Percentiles rank a stretch among this genome's conserved stretches.
These are phyloP conservation scores for Vitis vinifera DNA, from an alignment of 164 flowering plant species.

Conservation along the genomic window DNA sequence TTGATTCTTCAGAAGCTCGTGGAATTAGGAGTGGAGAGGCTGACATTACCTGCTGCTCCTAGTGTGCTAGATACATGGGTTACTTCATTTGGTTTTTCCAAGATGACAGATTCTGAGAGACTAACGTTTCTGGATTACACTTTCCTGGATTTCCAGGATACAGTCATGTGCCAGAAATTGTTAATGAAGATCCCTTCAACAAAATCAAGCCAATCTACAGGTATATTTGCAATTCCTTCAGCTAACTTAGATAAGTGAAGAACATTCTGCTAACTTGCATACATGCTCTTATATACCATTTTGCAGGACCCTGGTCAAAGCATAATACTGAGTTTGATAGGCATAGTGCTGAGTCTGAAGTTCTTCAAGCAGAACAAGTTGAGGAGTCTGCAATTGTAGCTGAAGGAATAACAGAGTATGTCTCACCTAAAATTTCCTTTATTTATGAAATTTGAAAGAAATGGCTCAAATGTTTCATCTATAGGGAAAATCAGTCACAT, in stretches of 20 bases:
- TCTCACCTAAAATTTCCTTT: too few relatives aligned
- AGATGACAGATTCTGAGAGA: constrained; percentile 21
- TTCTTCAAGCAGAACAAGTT: background rate
- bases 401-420: background rate
- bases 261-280: too few relatives aligned
- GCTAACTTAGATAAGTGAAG: too few relatives aligned
- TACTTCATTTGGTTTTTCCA: constrained; percentile 22
- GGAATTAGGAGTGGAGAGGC: constrained; percentile 24
- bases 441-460: too few relatives aligned
- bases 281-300: too few relatives aligned
- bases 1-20: background rate
- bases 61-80: constrained; percentile 22
- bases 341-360: background rate
- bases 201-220: background rate
- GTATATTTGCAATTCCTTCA: too few relatives aligned
- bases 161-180: constrained; percentile 28
- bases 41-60: constrained; percentile 26
- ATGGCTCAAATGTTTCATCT: too few relatives aligned
- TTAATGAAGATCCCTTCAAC: constrained; percentile 6
- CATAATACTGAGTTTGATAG: background rate
- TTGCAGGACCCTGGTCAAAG: background rate
- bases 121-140: constrained; percentile 3
- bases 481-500: too few relatives aligned
- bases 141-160: constrained; percentile 26
- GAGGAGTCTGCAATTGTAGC: background rate